A percentile compares a stretch with the other conserved stretches of the same genome.
phyloP scores from a whole-genome alignment of 2,329 filamentous ascomycete genomes.

The Phialophora expanda region DNA sequence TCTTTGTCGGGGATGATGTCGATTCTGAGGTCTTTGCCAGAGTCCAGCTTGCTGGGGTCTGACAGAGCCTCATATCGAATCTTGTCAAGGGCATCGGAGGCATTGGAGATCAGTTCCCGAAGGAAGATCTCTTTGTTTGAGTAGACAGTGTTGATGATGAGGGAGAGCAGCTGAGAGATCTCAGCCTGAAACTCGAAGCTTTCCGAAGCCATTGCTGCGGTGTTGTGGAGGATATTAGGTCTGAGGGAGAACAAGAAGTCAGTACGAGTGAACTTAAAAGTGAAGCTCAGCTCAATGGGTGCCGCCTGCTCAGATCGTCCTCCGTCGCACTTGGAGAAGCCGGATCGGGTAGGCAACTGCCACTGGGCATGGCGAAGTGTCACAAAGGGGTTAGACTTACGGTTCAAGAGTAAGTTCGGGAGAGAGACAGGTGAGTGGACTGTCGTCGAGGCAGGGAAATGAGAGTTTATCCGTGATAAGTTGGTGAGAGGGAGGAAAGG shows the following conservation, averaged over 20 bases:
- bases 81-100: slow-evolving; percentile 99
- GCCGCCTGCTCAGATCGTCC: neutral
- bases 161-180: slow-evolving; percentile 99
- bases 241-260: slow-evolving; percentile 25
- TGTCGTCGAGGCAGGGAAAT: slow-evolving; percentile 10
- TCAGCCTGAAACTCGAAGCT: slow-evolving; percentile 99
- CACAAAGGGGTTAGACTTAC: slow-evolving; percentile 8
- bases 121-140: slow-evolving; percentile 99
- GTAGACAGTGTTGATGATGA: slow-evolving; percentile 99
- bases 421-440: slow-evolving; percentile 6
- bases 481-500: slow-evolving; percentile 11
- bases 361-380: neutral
- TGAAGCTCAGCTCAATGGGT: neutral
- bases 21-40: slow-evolving; percentile 96
- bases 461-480: slow-evolving; percentile 11
- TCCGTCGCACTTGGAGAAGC: slow-evolving; percentile 8
- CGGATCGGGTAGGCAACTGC: neutral
- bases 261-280: neutral
- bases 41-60: slow-evolving; percentile 95
- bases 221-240: slow-evolving; percentile 30
- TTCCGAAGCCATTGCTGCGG: slow-evolving; percentile 78
- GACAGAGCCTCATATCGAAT: slow-evolving; percentile 98
- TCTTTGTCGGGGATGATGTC: slow-evolving; percentile 99
- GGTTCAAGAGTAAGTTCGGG: neutral
- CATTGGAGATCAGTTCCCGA: slow-evolving; percentile 97